Evolutionary conservation across 2,329 filamentous ascomycete genomes (phyloP).

Genomic region (Colletotrichum sidae): DNA sequence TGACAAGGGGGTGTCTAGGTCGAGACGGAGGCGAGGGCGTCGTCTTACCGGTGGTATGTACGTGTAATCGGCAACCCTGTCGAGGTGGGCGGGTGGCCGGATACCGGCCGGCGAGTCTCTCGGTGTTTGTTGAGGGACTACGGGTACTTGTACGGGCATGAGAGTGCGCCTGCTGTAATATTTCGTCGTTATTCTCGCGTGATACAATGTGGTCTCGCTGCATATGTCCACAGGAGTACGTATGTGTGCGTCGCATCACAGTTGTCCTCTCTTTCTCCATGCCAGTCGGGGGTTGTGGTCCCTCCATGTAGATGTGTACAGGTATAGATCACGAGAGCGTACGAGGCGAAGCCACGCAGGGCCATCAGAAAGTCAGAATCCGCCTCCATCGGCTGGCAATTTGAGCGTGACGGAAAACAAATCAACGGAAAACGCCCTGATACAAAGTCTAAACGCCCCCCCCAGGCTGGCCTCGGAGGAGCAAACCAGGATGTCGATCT

Average conservation of each 20-base stretch:
- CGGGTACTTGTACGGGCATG: no score
- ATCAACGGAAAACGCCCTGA: slow-evolving; percentile 26
- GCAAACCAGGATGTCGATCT: slow-evolving; percentile 2
- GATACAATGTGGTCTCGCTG: background rate
- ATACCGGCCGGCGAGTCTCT: no score
- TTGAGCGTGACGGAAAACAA: slow-evolving; percentile 2
- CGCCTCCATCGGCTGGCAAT: background rate
- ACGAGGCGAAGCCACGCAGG: no score
- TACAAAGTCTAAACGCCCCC: slow-evolving; percentile 22
- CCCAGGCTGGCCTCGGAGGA: slow-evolving; percentile 18
- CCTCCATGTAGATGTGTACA: background rate
- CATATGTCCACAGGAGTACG: slow-evolving; percentile 21
- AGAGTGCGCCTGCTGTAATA: background rate
- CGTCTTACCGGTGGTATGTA: no score
- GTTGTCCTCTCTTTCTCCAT: no score
- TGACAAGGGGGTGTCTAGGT: no score
- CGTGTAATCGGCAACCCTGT: no score
- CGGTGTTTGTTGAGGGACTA: no score
- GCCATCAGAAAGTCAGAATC: no score
- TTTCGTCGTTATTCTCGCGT: slow-evolving; percentile 3
- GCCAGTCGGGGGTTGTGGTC: no score
- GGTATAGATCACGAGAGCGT: no score
- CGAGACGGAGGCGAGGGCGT: background rate
- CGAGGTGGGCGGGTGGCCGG: no score
- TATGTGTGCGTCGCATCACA: background rate